Conservation (phyloP, 129 eudicot species). For the Arctium minus region DNA sequence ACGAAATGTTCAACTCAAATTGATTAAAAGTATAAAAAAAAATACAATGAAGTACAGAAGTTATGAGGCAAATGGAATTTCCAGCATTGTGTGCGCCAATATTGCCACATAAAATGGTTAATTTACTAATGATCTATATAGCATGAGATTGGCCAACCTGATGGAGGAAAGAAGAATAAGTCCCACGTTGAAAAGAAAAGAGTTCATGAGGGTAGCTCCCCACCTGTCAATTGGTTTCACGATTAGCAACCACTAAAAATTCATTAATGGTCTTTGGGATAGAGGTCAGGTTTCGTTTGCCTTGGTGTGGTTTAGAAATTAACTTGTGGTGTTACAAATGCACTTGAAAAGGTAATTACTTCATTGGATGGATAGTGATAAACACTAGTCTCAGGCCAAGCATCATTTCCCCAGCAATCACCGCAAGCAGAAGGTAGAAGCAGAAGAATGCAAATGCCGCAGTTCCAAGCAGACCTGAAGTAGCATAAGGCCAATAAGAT, state of each 20-base stretch:
- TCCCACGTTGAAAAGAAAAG: constrained; percentile 76
- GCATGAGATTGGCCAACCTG: constrained; percentile 37
- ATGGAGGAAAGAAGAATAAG: constrained; percentile 85
- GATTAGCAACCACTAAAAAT: not conserved
- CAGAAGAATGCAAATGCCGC: constrained; percentile 82
- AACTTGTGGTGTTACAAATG: not conserved
- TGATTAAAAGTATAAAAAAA: not conserved
- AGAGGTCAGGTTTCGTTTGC: not conserved
- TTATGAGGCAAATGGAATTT: not conserved
- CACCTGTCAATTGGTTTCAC: constrained; percentile 39
- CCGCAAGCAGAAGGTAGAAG: constrained; percentile 67
- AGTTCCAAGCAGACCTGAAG: constrained; percentile 71
- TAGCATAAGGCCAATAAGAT: not conserved
- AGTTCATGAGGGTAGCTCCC: constrained; percentile 98
- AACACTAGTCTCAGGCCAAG: constrained; percentile 66
- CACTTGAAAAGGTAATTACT: constrained; percentile 28
- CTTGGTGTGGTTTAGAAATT: not conserved
- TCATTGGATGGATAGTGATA: constrained; percentile 78
- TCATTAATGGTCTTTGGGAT: too few species aligned
- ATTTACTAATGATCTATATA: not conserved
- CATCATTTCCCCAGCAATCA: constrained; percentile 78
- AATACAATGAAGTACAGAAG: not conserved
- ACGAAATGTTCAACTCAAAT: not conserved
- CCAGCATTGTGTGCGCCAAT: too few species aligned
- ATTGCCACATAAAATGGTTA: not conserved